Evolutionary conservation across 495 filamentous ascomycete genomes (phyloP).

Genomic region (Hypoxylon perforatum): DNA sequence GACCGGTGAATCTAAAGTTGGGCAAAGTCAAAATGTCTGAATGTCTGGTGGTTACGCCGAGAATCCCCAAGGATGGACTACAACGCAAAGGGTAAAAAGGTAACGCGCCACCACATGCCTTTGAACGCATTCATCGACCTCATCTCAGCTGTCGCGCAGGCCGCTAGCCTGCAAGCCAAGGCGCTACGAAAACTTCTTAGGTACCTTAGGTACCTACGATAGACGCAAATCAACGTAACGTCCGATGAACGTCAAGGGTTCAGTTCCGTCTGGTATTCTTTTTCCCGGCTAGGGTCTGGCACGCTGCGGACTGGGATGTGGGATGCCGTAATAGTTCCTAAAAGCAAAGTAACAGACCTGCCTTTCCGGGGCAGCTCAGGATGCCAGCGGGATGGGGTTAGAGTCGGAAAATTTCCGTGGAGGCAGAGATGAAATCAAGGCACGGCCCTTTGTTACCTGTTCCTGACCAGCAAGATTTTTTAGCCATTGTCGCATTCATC

Average conservation of each 20-base stretch:
- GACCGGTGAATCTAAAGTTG: not conserved
- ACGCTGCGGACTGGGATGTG: conserved; percentile 18
- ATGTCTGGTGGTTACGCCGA: conserved; percentile 17
- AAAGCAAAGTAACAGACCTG: conserved; percentile 14
- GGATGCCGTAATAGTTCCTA: conserved; percentile 27
- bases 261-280: conserved; percentile 29
- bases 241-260: conserved; percentile 19
- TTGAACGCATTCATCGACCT: too few relatives aligned
- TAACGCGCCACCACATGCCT: not conserved
- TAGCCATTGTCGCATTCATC: not conserved
- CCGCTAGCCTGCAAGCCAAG: conserved; percentile 21
- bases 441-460: conserved; percentile 3
- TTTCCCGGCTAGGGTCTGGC: conserved; percentile 12
- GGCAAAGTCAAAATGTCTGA: conserved; percentile 7
- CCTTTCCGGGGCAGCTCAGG: conserved; percentile 16
- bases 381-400: conserved; percentile 14
- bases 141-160: not conserved
- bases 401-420: conserved; percentile 6
- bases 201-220: too few relatives aligned
- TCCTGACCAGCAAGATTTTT: too few relatives aligned
- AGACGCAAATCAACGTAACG: conserved; percentile 5
- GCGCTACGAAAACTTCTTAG: conserved; percentile 28
- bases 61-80: not conserved
- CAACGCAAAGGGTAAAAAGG: conserved; percentile 15
- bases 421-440: not conserved